Base-by-base conservation (phyloP, 129 eudicot genomes). In the Pulicaria dysenterica region DNA sequence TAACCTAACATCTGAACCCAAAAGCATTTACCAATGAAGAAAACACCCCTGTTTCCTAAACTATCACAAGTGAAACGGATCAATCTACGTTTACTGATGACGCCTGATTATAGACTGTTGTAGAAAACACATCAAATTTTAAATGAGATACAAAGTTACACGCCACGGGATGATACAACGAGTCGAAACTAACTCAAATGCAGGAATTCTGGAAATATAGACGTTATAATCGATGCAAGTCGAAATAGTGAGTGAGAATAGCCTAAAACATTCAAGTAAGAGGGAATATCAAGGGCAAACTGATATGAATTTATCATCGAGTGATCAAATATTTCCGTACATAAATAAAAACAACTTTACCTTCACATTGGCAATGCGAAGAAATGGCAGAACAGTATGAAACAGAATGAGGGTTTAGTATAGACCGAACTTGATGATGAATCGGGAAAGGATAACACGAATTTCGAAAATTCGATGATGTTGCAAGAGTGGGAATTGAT, bases 301-400 rank as follows among this genome's bases (percentile, higher is more conserved):
- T 11, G 41, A 4, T 48, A 17, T 12, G 7, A 16, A 42, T 2
- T 15, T 6, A 37, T 14, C 31, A 49, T 8, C 38, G 31, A 51
- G 53, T 57, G 67, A 57, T 71, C 34, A 31, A 39, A 39, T 1
- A 10, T 40, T 73, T 4, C 34, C 5, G 9, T 16, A 24, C 63
- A n/a, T 41, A 49, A 1, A 11, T 15, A 7, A 16, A 53, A 34
- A 58, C 38, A 69, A 47, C 46, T 77, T 19, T 69, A 68, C 81
- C 81, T 67, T 67, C 36, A 56, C 74, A 67, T 14, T 66, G 34
- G 61, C 68, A 59, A 39, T 77, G 69, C 44, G 48, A 40, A 56
- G 69, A 67, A 68, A 16, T 45, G 67, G 74, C 3, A 65, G 13
- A 67, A 15, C 14, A 16, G 16, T 24, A n/a, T 37, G 48, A 3